Base-by-base conservation (phyloP, 495 filamentous ascomycete species). In the Achaetomiella virescens region DNA sequence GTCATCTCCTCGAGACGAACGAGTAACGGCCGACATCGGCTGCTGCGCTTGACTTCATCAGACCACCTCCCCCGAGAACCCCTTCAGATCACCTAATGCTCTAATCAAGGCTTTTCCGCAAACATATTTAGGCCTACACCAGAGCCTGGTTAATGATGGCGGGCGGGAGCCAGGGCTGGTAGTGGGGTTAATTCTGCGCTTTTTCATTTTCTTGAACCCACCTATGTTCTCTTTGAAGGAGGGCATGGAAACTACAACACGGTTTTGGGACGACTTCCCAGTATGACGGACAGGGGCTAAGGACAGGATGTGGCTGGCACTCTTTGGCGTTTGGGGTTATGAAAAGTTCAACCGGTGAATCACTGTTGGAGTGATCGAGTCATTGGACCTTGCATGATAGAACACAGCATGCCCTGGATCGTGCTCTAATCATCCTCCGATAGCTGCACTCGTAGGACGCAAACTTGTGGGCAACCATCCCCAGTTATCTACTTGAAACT, bases 1-100 rank as follows among this genome's bases (percentile, higher is more conserved):
- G 82, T 87, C 72, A 96, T 27, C 81, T 99, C 35, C 79, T 99
- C 46, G 76, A 79, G 62, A 70, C 67, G n/a, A 56, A 70, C 45
- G 66, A 62, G 41, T 70, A 51, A 66, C 27, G 8, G 20, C 56
- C 43, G 57, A 50, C 43, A 53, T 59, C 36, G 38, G 38, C 17
- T 20, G 18, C 25, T 9, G 41, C 36, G 49, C 18, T 46, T 44
- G 42, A 44, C 38, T 27, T 14, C 15, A 48, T 40, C 41, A 15
- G 25, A 27, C 17, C 33, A 37, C 48, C 22, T 14, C 18, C 7
- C 25, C 36, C 17, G 17, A 6, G 11, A 15, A 18, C n/a, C 21
- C 17, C 27, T 37, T 20, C n/a, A 43, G 20, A 18, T 50, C 36
- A 42, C 18, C 18, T 46, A 27, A 35, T 38, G 29, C n/a, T 45